Conservation (phyloP, 129 eudicot species). For the Lactuca saligna region DNA sequence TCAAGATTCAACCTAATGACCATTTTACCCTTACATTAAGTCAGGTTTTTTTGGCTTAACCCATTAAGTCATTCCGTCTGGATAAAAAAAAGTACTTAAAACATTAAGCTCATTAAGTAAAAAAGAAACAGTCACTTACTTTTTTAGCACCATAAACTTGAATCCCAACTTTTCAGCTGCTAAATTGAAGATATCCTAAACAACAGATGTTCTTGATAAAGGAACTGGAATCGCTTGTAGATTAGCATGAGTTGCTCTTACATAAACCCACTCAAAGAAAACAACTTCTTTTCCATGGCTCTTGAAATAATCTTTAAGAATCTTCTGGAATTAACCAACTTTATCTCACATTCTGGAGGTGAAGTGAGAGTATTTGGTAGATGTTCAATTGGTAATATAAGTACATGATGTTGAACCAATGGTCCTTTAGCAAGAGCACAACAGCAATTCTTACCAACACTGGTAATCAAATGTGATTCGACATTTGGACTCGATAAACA, state of each 20-base stretch:
- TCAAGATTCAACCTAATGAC: not conserved
- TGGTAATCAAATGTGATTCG: slow-evolving; percentile 84
- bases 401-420: slow-evolving; percentile 74
- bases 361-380: slow-evolving; percentile 66
- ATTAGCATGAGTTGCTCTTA: slow-evolving; percentile 87
- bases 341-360: slow-evolving; percentile 67
- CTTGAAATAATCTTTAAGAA: slow-evolving; percentile 64
- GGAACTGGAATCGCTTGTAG: slow-evolving; percentile 95
- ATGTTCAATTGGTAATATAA: slow-evolving; percentile 89
- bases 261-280: slow-evolving; percentile 83
- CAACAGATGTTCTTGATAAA: slow-evolving; percentile 61
- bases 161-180: slow-evolving; percentile 95
- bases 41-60: too few species aligned
- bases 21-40: too few species aligned
- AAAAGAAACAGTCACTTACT: slow-evolving; percentile 42
- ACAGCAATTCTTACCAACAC: slow-evolving; percentile 73
- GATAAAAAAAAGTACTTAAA: too few species aligned
- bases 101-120: not conserved
- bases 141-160: slow-evolving; percentile 50
- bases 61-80: too few species aligned
- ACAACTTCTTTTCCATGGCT: slow-evolving; percentile 68
- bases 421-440: slow-evolving; percentile 96
- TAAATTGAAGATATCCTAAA: slow-evolving; percentile 64
- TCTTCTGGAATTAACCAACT: slow-evolving; percentile 63
- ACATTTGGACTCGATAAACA: slow-evolving; percentile 95